Evolutionary conservation across 192 early-diverging fungal species (phyloP).

Genomic region (Phycomyces nitens): DNA sequence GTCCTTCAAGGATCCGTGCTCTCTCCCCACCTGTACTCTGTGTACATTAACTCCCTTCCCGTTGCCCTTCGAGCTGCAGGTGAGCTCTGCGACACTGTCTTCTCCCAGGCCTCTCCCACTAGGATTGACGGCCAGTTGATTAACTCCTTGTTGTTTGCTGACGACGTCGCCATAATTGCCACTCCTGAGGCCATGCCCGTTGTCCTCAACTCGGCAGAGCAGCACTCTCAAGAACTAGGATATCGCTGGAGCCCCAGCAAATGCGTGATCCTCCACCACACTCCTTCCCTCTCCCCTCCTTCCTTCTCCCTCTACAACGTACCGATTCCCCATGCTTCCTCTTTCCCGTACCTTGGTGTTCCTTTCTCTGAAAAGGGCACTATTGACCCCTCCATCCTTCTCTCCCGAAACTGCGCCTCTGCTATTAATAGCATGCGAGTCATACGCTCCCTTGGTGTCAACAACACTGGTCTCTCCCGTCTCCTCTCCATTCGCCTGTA

Average conservation of each 20-base stretch:
- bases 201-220: background rate
- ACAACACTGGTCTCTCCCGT: too few relatives aligned
- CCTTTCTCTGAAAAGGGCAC: background rate
- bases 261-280: background rate
- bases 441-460: too few relatives aligned
- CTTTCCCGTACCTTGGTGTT: background rate
- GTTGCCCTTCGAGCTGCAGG: background rate
- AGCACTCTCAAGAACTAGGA: background rate
- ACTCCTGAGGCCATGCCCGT: background rate
- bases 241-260: slow-evolving; percentile 15
- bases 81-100: background rate
- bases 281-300: too few relatives aligned
- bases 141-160: slow-evolving; percentile 15
- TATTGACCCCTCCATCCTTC: too few relatives aligned
- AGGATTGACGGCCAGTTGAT: background rate
- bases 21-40: slow-evolving; percentile 16
- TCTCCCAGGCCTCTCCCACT: too few relatives aligned
- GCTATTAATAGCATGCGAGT: too few relatives aligned
- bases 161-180: slow-evolving; percentile 8
- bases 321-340: background rate
- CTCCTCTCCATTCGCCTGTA: too few relatives aligned
- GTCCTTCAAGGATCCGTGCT: slow-evolving; percentile 27
- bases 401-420: too few relatives aligned
- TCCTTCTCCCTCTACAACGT: background rate
- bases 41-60: slow-evolving; percentile 20